Percentiles rank a stretch among this genome's conserved stretches.
Evolutionary conservation across 169 alveolate species (phyloP).

Genomic region (Eimeria praecox): DNA sequence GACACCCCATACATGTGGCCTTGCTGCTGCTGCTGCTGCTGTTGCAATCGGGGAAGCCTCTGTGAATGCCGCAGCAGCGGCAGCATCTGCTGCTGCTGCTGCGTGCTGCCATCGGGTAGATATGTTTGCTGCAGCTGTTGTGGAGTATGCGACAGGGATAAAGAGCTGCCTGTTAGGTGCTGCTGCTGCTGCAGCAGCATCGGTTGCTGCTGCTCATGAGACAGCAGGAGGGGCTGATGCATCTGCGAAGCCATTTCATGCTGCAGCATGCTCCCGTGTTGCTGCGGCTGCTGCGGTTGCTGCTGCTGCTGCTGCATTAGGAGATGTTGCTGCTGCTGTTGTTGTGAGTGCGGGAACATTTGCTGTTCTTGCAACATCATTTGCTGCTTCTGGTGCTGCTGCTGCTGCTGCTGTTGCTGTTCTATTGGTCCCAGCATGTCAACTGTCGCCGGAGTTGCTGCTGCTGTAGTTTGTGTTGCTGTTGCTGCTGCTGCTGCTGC

Average conservation of each 20-base stretch:
- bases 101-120: neutral
- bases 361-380: constrained; percentile 11
- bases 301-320: neutral
- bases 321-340: neutral
- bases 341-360: neutral
- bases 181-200: constrained; percentile 16
- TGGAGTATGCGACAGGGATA: neutral
- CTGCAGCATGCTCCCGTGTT: constrained; percentile 21
- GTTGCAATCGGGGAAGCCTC: constrained; percentile 19
- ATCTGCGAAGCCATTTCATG: neutral
- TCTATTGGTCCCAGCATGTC: neutral
- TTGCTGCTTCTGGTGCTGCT: constrained; percentile 2
- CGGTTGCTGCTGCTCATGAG: constrained; percentile 5
- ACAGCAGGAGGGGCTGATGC: constrained; percentile 6
- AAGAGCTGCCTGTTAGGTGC: neutral
- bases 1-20: constrained; percentile 18
- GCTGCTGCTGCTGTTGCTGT: constrained; percentile 23
- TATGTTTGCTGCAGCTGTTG: constrained; percentile 39
- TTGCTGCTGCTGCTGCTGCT: constrained; percentile 56
- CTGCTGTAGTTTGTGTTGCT: neutral
- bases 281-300: constrained; percentile 15
- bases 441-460: neutral
- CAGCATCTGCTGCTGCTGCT: constrained; percentile 16
- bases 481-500: no score
- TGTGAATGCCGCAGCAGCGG: neutral